A percentile compares a stretch with the other conserved stretches of the same genome.
phyloP scores from a whole-genome alignment of 2,329 filamentous ascomycete species.

The Scytalidium sp. region DNA sequence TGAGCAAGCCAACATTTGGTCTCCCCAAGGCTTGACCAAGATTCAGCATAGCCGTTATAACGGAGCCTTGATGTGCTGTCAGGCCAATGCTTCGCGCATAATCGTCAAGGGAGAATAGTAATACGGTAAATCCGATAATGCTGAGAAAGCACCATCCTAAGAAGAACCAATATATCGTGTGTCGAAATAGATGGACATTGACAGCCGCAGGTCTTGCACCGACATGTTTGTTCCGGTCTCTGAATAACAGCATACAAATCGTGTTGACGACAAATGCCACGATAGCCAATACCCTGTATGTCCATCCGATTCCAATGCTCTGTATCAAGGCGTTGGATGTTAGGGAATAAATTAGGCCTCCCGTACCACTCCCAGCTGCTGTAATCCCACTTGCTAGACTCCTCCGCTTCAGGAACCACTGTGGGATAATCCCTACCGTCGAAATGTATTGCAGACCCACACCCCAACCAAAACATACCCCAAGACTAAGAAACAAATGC shows the following conservation, averaged over 20 bases:
- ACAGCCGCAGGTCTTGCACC: slow-evolving; percentile 63
- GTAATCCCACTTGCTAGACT: slow-evolving; percentile 59
- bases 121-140: slow-evolving; percentile 44
- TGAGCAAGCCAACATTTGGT: slow-evolving; percentile 65
- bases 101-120: slow-evolving; percentile 66
- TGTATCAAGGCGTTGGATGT: slow-evolving; percentile 56
- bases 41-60: slow-evolving; percentile 70
- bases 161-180: slow-evolving; percentile 51
- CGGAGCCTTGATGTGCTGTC: slow-evolving; percentile 58
- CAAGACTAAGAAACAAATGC: slow-evolving; percentile 72
- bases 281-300: slow-evolving; percentile 59
- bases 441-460: slow-evolving; percentile 70
- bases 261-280: slow-evolving; percentile 52
- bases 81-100: slow-evolving; percentile 67
- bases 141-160: slow-evolving; percentile 40
- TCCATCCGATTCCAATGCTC: slow-evolving; percentile 53
- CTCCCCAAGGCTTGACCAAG: slow-evolving; percentile 61
- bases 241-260: slow-evolving; percentile 57
- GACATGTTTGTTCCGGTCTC: slow-evolving; percentile 67
- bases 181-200: slow-evolving; percentile 56
- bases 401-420: slow-evolving; percentile 55
- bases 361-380: slow-evolving; percentile 55
- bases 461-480: slow-evolving; percentile 68
- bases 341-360: slow-evolving; percentile 57
- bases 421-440: slow-evolving; percentile 56